Evolutionary conservation across 345 rosid species (phyloP).

Genomic region (Gossypium australe): DNA sequence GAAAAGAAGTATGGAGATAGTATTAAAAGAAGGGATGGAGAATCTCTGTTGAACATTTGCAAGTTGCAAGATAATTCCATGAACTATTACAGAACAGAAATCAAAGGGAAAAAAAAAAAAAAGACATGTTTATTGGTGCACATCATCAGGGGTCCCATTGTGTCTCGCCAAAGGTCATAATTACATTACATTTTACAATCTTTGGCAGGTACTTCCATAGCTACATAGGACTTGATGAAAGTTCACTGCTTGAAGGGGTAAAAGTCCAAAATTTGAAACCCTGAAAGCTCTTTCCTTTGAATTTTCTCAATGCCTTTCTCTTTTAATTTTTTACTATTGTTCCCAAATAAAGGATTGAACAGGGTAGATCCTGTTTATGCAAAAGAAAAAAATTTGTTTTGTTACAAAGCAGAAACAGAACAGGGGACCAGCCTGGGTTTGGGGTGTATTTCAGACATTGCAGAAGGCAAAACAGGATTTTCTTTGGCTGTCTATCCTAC

Average conservation of each 20-base stretch:
- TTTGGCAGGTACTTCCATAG: background rate
- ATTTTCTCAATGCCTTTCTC: background rate
- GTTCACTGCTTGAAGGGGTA: background rate
- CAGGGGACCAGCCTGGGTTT: background rate
- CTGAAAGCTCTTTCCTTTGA: background rate
- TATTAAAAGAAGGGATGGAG: background rate
- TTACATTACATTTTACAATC: background rate
- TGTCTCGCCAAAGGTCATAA: background rate
- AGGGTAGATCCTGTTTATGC: background rate
- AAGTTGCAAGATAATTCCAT: background rate
- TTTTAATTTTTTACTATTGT: background rate
- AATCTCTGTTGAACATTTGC: conserved; percentile 4
- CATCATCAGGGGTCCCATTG: conserved; percentile 1
- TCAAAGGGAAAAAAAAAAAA: too few species aligned
- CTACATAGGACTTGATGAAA: background rate
- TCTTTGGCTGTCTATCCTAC: background rate
- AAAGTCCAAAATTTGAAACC: background rate
- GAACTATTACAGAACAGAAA: background rate
- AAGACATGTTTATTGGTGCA: background rate
- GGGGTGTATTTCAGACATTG: background rate
- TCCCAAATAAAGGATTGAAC: background rate
- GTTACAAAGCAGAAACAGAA: background rate
- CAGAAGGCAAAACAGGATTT: background rate
- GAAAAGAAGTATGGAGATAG: background rate
- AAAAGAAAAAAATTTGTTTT: too few species aligned